Evolutionary conservation across 305 asterid genomes (phyloP).

Genomic region (Coffea humblotiana): DNA sequence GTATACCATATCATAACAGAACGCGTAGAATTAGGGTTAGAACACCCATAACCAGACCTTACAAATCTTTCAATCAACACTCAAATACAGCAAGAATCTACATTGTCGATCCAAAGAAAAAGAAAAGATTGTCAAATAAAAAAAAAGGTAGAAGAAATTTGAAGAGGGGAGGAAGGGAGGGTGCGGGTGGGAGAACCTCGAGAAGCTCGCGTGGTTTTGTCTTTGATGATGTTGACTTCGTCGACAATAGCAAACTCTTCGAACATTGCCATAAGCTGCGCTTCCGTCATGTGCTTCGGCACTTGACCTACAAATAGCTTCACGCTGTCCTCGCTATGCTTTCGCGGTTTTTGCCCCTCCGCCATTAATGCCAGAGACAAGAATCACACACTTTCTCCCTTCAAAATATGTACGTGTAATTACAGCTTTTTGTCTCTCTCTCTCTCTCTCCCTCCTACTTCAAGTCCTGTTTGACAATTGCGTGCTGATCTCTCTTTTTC

Average conservation of each 20-base stretch:
- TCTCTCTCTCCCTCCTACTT: conserved; percentile 17
- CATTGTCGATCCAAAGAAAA: conserved; percentile 49
- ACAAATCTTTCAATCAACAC: conserved; percentile 22
- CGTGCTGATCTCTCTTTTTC: conserved; percentile 19
- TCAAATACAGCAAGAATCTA: conserved; percentile 24
- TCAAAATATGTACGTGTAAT: not conserved
- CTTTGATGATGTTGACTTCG: conserved; percentile 85
- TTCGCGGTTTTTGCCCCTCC: conserved; percentile 42
- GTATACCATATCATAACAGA: conserved; percentile 9
- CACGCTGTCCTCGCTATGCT: conserved; percentile 61
- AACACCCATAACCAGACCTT: conserved; percentile 16
- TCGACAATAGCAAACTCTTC: conserved; percentile 67
- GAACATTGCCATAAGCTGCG: conserved; percentile 64
- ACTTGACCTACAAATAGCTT: conserved; percentile 91
- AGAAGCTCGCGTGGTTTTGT: conserved; percentile 80
- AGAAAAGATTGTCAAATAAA: not conserved
- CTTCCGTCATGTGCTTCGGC: conserved; percentile 79
- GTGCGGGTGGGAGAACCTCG: conserved; percentile 37
- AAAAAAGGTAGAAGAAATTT: conserved; percentile 12
- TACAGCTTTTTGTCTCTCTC: not conserved
- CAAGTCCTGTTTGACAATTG: conserved; percentile 25
- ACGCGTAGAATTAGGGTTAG: conserved; percentile 43
- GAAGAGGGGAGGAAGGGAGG: conserved; percentile 17
- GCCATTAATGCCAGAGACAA: conserved; percentile 48
- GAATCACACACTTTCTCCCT: not conserved